Evolutionary conservation across 306 rosid species (phyloP), one percentile per base, ranked within the genome.

Genomic region (Cicer judaicum): DNA sequence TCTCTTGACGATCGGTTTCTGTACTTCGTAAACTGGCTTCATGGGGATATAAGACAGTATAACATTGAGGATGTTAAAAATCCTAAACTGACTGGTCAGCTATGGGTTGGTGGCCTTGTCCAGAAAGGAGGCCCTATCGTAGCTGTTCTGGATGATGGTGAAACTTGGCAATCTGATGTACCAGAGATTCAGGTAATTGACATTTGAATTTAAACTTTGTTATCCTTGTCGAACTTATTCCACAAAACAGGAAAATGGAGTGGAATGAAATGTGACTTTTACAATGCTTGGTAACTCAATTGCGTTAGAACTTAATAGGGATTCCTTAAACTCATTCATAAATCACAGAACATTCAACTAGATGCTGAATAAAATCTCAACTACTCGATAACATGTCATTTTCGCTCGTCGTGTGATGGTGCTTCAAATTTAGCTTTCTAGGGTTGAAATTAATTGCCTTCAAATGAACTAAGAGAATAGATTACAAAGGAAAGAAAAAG

Each of bases 1-100:
- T 94, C 98, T 13, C 94, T 94, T 8, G 97, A 94, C 65, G 98
- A 91, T 62, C 96, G 93, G 65, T 94, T 88, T 78, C 77, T 94
- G 57, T 91, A 91, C 85, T 79, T 88, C 10, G 94, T 82, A 84
- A 94, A 94, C 88, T 94, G 98, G 98, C 94, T 94, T 78, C 98
- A 94, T 34, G 97, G 98, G 10, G 97, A 94, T 85, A 88, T 94
- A 75, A 87, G 98, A 15, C 98, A 94, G 61, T 94, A 89, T 61
- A 85, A 90, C 79, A 89, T 94, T 39, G 96, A 92, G 83, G 96
- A 94, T 69, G 79, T 87, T 50, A 79, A 81, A 72, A 84, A 79
- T 79, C 98, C 98, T 46, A 70, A 70, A 75, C 77, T 89, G 41
- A 82, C 87, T 1, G 97, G 98, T 70, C 98, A 94, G 85, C 63